Percentiles rank a stretch among this genome's conserved stretches.
Conservation (phyloP, 202 grass and related monocot genomes). For the Panicum hallii region DNA sequence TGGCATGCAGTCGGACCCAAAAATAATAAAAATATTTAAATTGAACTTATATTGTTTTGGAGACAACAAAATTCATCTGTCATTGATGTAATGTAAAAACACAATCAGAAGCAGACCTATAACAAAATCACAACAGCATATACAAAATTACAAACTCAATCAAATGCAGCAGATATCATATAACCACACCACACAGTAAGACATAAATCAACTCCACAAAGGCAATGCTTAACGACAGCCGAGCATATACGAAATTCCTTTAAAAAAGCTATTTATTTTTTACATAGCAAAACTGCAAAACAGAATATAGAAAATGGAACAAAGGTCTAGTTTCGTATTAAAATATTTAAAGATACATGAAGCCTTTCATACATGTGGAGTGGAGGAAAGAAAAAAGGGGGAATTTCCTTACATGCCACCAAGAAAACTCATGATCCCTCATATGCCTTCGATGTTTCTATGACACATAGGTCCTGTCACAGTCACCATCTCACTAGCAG, state of each 20-base stretch:
- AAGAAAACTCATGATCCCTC: no score
- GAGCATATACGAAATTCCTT: not conserved
- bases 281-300: not conserved
- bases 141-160: not conserved
- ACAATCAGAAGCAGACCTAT: not conserved
- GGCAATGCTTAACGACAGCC: not conserved
- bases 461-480: no score
- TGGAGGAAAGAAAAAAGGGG: not conserved
- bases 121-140: not conserved
- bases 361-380: not conserved
- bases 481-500: no score
- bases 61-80: slow-evolving; percentile 8
- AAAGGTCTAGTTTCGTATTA: not conserved
- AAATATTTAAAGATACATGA: not conserved
- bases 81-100: not conserved
- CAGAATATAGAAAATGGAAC: not conserved
- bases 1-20: not conserved
- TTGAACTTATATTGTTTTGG: not conserved
- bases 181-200: not conserved
- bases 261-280: not conserved
- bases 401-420: no score
- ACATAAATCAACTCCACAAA: not conserved
- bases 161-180: not conserved
- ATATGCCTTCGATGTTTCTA: no score
- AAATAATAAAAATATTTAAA: not conserved